These are phyloP conservation scores for Paxillus rubicundulus DNA, from an alignment of 768 basidiomycete species.

Conservation along the genomic window DNA sequence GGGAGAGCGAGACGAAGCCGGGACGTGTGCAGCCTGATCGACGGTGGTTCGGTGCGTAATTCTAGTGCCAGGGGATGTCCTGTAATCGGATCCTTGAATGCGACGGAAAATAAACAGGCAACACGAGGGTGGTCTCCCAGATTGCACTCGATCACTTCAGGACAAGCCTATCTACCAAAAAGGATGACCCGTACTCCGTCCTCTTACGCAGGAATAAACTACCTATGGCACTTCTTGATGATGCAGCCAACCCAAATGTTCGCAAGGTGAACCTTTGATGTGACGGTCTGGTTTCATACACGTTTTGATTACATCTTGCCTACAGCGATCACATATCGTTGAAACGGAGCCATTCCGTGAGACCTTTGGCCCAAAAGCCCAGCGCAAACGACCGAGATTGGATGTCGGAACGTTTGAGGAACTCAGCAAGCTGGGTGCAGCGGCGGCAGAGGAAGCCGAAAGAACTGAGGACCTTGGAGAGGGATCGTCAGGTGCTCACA, in stretches of 20 bases:
- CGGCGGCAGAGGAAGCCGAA: slow-evolving; percentile 54
- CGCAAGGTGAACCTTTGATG: slow-evolving; percentile 58
- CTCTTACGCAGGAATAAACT: slow-evolving; percentile 92
- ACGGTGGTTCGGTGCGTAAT: slow-evolving; percentile 88
- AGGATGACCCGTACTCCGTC: slow-evolving; percentile 95
- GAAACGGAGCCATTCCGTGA: slow-evolving; percentile 94
- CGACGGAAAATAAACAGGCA: slow-evolving; percentile 52
- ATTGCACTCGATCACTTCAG: slow-evolving; percentile 95
- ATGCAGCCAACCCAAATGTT: slow-evolving; percentile 74
- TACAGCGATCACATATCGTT: slow-evolving; percentile 85
- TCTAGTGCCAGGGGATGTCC: not conserved
- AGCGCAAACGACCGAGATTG: slow-evolving; percentile 84
- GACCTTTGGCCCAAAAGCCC: slow-evolving; percentile 95
- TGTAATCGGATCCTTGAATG: slow-evolving; percentile 7
- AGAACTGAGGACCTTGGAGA: slow-evolving; percentile 37
- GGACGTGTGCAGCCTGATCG: slow-evolving; percentile 94
- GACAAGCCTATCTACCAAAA: slow-evolving; percentile 77
- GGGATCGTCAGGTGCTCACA: slow-evolving; percentile 43
- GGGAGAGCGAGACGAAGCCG: slow-evolving; percentile 86
- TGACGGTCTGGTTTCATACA: not conserved
- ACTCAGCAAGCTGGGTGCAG: slow-evolving; percentile 63
- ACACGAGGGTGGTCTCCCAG: slow-evolving; percentile 98
- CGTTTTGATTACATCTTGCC: slow-evolving; percentile 3
- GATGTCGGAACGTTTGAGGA: slow-evolving; percentile 93
- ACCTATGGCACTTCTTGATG: slow-evolving; percentile 94